A percentile compares a stretch with the other conserved stretches of the same genome.
These are phyloP conservation scores for Backusella luteola DNA, from an alignment of 192 early-diverging fungal species.

Conservation along the genomic window DNA sequence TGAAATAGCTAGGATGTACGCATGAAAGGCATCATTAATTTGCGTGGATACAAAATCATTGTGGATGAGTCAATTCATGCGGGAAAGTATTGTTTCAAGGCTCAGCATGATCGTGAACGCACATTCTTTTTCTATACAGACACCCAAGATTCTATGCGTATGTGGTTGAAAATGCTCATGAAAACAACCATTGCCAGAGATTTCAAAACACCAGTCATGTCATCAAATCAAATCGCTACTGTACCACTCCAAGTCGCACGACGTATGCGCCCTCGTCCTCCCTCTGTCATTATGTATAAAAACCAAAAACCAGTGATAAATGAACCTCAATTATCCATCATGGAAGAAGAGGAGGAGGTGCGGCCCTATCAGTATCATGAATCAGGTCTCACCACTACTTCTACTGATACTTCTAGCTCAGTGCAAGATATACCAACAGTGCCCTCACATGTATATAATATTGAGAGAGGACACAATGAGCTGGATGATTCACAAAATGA, in stretches of 20 bases:
- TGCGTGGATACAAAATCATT: constrained; percentile 58
- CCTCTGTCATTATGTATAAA: constrained; percentile 42
- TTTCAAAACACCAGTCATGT: constrained; percentile 52
- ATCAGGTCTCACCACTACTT: constrained; percentile 12
- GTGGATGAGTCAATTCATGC: constrained; percentile 58
- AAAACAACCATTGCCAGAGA: constrained; percentile 63
- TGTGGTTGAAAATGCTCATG: constrained; percentile 62
- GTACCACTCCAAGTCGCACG: constrained; percentile 55
- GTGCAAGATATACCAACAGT: neutral
- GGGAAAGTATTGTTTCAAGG: constrained; percentile 65
- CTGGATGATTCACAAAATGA: constrained; percentile 29
- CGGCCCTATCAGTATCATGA: neutral
- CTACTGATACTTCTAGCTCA: neutral
- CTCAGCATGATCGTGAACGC: constrained; percentile 53
- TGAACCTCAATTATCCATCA: constrained; percentile 15
- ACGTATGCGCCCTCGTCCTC: constrained; percentile 55
- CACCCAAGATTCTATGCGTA: constrained; percentile 44
- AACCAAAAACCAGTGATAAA: neutral
- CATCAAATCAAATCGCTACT: constrained; percentile 57
- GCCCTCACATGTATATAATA: neutral
- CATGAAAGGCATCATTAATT: constrained; percentile 58
- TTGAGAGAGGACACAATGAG: constrained; percentile 21
- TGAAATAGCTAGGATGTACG: constrained; percentile 28
- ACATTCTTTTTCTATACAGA: constrained; percentile 64
- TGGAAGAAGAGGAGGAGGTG: constrained; percentile 30